These are phyloP conservation scores for Oryza meyeriana DNA, from an alignment of 176 grass and related monocot genomes.

Conservation along the genomic window DNA sequence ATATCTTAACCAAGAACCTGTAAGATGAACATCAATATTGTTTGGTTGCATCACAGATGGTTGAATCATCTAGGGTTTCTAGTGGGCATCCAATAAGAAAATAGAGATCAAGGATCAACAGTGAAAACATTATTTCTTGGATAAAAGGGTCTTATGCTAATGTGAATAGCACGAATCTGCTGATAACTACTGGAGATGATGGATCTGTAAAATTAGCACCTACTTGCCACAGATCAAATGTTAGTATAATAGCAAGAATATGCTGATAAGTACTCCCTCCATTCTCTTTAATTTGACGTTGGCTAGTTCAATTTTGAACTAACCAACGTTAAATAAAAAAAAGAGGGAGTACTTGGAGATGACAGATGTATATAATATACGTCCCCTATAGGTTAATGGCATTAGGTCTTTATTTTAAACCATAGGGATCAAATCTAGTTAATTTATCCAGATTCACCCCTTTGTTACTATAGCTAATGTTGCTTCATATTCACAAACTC, in stretches of 20 bases:
- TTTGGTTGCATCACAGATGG: not conserved
- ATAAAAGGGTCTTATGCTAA: not conserved
- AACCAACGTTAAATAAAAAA: no score
- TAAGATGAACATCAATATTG: not conserved
- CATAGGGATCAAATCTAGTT: not conserved
- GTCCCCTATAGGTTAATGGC: no score
- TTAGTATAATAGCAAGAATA: not conserved
- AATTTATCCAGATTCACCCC: no score
- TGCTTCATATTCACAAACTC: not conserved
- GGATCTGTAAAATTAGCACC: not conserved
- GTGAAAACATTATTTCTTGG: not conserved
- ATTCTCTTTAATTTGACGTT: no score
- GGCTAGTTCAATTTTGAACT: no score
- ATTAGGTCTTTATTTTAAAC: not conserved
- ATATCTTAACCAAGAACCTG: no score
- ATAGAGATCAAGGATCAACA: not conserved
- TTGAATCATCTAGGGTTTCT: not conserved
- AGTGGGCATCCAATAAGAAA: not conserved
- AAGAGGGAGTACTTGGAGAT: not conserved
- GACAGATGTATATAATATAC: no score
- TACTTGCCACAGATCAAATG: not conserved
- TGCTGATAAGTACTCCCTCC: no score
- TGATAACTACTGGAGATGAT: not conserved
- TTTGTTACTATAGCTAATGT: not conserved
- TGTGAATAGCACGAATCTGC: not conserved